Base-by-base conservation (phyloP, 139 green algal genomes). In the Astrephomene gubernaculifera region DNA sequence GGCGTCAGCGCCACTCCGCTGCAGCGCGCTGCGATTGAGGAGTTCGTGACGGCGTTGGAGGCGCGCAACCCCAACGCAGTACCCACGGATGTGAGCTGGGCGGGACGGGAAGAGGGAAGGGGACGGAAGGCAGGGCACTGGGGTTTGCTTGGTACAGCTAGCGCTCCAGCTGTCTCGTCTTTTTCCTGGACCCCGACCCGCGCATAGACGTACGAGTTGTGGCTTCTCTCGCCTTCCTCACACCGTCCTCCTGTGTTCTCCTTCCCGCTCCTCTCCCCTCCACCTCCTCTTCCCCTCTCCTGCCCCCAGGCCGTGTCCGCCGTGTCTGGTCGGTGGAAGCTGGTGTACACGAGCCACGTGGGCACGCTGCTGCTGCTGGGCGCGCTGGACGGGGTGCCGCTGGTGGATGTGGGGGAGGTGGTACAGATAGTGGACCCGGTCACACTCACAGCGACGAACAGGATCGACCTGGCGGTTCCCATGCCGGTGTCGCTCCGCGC, bases 391-490 rank as follows among this genome's bases (percentile, higher is more conserved):
- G 63, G 52, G 31, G 63, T 96, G 38, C 93, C 93, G 25, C 54
- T 93, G 67, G 85, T 95, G 39, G 90, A 90, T 41, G 81, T 96
- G 43, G 93, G 92, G 8, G 91, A 95, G n/a, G 94, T 96, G 87
- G 82, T 38, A 21, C 91, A 94, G 87, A 84, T 22, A 21, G 87
- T 94, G 14, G 88, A 98, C 69, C 69, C 71, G 45, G 31, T 82
- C 39, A 87, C 39, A 9, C 64, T 90, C 36, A 94, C 89, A 8
- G 91, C 96, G 1, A 81, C 90, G 39, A 98, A 98, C 92, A 91
- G 89, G 78, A 84, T 84, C 78, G 78, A 90, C 79, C n/a, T 90
- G 1, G 79, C 86, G 1, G 67, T 90, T 60, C 79, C 79, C 0
- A 33, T 88, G 65, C 80, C 83, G 45, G 0, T 89, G 71, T 87